Conservation (phyloP, 2,329 filamentous ascomycete genomes). For the Aspergillus sp. region DNA sequence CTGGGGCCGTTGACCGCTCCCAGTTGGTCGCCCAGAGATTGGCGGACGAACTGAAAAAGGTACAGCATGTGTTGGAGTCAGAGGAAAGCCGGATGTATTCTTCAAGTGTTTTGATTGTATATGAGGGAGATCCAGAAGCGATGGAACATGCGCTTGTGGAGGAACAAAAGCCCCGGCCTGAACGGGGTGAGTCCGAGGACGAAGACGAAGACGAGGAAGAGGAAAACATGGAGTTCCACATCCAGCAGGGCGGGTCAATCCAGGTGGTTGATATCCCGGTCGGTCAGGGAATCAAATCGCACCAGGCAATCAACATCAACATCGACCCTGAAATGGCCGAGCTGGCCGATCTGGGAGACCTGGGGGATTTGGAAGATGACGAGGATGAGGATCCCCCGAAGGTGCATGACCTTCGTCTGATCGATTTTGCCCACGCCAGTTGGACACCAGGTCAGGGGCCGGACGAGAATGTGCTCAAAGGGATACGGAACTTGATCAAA, state of each 20-base stretch:
- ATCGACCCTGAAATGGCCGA: slow-evolving; percentile 41
- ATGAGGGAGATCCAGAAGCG: slow-evolving; percentile 63
- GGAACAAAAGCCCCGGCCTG: slow-evolving; percentile 40
- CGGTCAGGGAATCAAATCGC: slow-evolving; percentile 29
- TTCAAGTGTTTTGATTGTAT: slow-evolving; percentile 65
- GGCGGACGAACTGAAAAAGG: slow-evolving; percentile 42
- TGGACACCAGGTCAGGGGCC: slow-evolving; percentile 81
- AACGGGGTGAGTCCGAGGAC: slow-evolving; percentile 35
- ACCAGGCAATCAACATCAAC: slow-evolving; percentile 38
- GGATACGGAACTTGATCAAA: slow-evolving; percentile 69
- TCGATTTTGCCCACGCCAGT: slow-evolving; percentile 92
- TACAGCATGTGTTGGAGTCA: slow-evolving; percentile 54
- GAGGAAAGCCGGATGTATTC: slow-evolving; percentile 69
- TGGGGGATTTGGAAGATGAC: slow-evolving; percentile 51
- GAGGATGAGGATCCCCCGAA: slow-evolving; percentile 62
- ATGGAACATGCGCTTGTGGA: slow-evolving; percentile 53
- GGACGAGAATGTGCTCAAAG: slow-evolving; percentile 79
- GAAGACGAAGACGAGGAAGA: slow-evolving; percentile 34
- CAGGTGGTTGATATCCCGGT: slow-evolving; percentile 36
- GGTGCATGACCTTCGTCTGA: slow-evolving; percentile 80
- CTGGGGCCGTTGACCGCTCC: slow-evolving; percentile 46
- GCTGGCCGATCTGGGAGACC: slow-evolving; percentile 45
- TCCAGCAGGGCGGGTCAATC: slow-evolving; percentile 33
- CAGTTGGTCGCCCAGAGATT: slow-evolving; percentile 46
- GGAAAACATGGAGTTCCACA: slow-evolving; percentile 29